Conservation (phyloP, 371 early-diverging fungal species). For the Sporodiniella umbellata region DNA sequence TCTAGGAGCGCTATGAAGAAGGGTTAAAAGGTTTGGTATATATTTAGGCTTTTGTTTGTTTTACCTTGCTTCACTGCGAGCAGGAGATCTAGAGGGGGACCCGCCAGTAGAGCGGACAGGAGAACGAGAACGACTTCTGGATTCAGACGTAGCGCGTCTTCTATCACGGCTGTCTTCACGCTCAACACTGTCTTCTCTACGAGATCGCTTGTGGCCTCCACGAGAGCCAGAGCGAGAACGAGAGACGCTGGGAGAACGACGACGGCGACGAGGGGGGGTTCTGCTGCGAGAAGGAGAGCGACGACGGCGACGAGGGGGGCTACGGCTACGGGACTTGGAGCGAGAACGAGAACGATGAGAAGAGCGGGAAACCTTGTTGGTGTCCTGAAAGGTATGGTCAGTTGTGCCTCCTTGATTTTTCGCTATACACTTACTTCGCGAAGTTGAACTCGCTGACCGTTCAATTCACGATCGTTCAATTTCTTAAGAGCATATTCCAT, state of each 20-base stretch:
- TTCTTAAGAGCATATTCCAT: conserved; percentile 84
- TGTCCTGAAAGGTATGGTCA: background rate
- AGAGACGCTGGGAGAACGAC: conserved; percentile 15
- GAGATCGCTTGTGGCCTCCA: conserved; percentile 15
- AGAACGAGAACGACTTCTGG: conserved; percentile 24
- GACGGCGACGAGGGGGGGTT: conserved; percentile 16
- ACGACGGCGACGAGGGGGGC: conserved; percentile 15
- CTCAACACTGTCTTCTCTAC: conserved; percentile 34
- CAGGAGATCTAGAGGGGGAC: conserved; percentile 16
- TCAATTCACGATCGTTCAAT: conserved; percentile 84
- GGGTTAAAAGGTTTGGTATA: too few relatives aligned
- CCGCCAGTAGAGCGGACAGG: conserved; percentile 5
- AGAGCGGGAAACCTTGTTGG: conserved; percentile 11
- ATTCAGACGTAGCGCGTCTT: conserved; percentile 18
- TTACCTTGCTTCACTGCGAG: too few relatives aligned
- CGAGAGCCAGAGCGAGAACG: conserved; percentile 30
- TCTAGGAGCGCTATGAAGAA: too few relatives aligned
- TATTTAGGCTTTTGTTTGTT: background rate
- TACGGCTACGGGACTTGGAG: conserved; percentile 18
- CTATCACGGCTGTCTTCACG: conserved; percentile 19
- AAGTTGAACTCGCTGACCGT: conserved; percentile 75
- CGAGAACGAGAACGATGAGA: conserved; percentile 28
- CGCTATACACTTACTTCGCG: conserved; percentile 78
- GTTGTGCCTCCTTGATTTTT: too few relatives aligned
- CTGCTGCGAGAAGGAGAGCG: conserved; percentile 16